Evolutionary conservation across 306 rosid species (phyloP).

Genomic region (Trichosanthes truncata): DNA sequence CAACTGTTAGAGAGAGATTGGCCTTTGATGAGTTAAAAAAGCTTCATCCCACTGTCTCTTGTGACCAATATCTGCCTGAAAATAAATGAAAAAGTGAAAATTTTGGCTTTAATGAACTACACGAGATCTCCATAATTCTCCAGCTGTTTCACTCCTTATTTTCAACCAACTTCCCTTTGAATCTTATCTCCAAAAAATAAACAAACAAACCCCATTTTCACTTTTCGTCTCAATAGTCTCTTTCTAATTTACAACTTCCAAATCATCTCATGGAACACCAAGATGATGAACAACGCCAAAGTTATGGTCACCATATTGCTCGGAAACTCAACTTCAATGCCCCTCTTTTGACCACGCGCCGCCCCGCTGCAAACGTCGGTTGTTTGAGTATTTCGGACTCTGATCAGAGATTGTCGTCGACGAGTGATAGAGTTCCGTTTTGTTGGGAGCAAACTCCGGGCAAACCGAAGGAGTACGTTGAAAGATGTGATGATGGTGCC

Average conservation of each 20-base stretch:
- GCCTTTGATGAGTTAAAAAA: not conserved
- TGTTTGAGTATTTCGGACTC: constrained; percentile 8
- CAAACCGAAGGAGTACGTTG: constrained; percentile 38
- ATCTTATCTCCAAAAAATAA: not conserved
- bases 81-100: not conserved
- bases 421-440: constrained; percentile 53
- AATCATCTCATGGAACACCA: constrained; percentile 16
- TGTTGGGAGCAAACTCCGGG: constrained; percentile 80
- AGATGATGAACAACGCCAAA: constrained; percentile 17
- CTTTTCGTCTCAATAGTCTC: not conserved
- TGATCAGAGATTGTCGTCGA: constrained; percentile 12
- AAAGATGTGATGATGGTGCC: not conserved
- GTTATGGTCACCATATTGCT: constrained; percentile 17
- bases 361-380: not conserved
- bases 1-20: not conserved
- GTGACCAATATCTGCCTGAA: not conserved
- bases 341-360: constrained; percentile 62
- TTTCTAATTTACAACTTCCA: constrained; percentile 2
- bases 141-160: constrained; percentile 35
- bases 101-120: constrained; percentile 22
- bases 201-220: not conserved
- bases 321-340: constrained; percentile 61
- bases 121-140: constrained; percentile 39
- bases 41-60: not conserved
- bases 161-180: constrained; percentile 26